Percentiles rank a stretch among this genome's conserved stretches.
These are phyloP conservation scores for Lathyrus tuberosus DNA, from an alignment of 306 rosid species.

Conservation along the genomic window DNA sequence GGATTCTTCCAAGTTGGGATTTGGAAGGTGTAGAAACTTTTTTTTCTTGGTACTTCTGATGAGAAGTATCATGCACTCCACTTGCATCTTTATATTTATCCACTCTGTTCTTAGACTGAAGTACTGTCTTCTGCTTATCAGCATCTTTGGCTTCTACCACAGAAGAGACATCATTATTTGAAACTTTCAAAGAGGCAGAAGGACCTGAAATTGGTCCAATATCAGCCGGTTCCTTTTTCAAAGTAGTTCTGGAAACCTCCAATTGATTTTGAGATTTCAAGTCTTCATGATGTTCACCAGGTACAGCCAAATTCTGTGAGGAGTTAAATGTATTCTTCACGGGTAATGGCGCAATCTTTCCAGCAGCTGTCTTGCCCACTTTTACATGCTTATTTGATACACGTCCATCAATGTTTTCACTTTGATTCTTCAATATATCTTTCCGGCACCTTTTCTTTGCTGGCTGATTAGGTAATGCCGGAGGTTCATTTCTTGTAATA, in stretches of 20 bases:
- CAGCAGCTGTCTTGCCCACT: conserved; percentile 61
- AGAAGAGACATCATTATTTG: conserved; percentile 57
- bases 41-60: conserved; percentile 64
- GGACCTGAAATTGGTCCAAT: conserved; percentile 55
- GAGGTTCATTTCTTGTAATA: conserved; percentile 55
- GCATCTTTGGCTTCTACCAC: conserved; percentile 55
- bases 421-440: conserved; percentile 65
- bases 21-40: conserved; percentile 56
- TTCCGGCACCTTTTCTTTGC: conserved; percentile 92
- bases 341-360: conserved; percentile 54
- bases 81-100: conserved; percentile 66
- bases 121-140: conserved; percentile 58
- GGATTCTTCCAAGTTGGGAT: conserved; percentile 59
- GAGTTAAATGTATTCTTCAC: conserved; percentile 55
- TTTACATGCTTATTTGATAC: conserved; percentile 62
- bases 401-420: conserved; percentile 57
- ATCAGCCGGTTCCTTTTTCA: conserved; percentile 66
- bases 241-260: conserved; percentile 52
- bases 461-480: conserved; percentile 74
- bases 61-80: conserved; percentile 53
- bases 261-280: conserved; percentile 57
- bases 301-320: conserved; percentile 49
- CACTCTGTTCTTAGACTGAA: conserved; percentile 57
- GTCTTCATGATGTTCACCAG: conserved; percentile 55
- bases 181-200: conserved; percentile 53